Evolutionary conservation across 345 rosid genomes (phyloP), one percentile per base, ranked within the genome.

Genomic region (Gossypium herbaceum): DNA sequence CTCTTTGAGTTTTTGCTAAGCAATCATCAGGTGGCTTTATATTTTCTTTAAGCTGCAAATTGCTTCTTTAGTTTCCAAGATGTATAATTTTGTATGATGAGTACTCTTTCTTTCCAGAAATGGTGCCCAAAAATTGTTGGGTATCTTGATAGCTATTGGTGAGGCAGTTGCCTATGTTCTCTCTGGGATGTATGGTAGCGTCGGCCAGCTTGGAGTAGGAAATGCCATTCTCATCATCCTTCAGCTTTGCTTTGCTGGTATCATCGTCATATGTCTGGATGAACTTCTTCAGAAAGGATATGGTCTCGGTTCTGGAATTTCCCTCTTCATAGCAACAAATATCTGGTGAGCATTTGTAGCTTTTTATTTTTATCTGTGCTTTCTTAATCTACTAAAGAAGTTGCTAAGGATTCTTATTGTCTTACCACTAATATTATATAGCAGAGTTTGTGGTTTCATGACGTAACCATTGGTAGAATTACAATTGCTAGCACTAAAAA

Each of bases 251-350:
- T 79, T 82, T 79, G 91, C 93, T 50, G 91, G 88, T 19, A 88
- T 89, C 8, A 86, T 86, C 39, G 90, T 88, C 24, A 88, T 84
- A 17, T 88, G 91, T 73, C 77, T 86, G 51, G 90, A 86, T 44
- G 88, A 88, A 76, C 91, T 88, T 82, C 91, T 88, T 56, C 89
- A 88, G 72, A 88, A 88, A 75, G 91, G 89, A 44, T 85, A 87
- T 81, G 91, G 91, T 57, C 80, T 88, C 34, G 89, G 91, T 41
- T 88, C 94, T 64, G 92, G 90, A 59, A 89, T 88, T 66, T 88
- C 94, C 19, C 90, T 89, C 74, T 87, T 89, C 78, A 85, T 86
- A 6, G 90, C 94, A 29, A 88, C 94, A 79, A 88, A 88, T 77
- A 89, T 89, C 76, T 88, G 94, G 92, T 89, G 75, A 54, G 83